These are phyloP conservation scores for Rhizomucor pusillus DNA, from an alignment of 371 early-diverging fungal genomes.

Conservation along the genomic window DNA sequence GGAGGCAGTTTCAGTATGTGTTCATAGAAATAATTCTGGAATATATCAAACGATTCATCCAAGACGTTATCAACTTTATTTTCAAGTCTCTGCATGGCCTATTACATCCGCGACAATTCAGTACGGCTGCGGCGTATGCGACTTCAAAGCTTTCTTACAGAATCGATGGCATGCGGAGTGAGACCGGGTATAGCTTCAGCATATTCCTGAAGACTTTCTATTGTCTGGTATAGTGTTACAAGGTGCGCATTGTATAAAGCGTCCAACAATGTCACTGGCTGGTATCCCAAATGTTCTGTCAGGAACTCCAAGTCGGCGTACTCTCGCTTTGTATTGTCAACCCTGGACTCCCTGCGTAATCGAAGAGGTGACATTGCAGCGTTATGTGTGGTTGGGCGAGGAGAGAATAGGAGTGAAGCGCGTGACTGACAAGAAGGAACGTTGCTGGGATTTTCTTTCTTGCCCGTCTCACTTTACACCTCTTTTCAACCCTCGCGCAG, in stretches of 20 bases:
- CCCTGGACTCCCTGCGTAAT: conserved; percentile 1
- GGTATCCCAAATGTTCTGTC: conserved; percentile 14
- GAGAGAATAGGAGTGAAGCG: neutral
- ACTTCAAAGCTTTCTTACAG: too few relatives aligned
- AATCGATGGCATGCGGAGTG: too few relatives aligned
- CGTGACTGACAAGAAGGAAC: neutral
- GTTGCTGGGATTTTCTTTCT: too few relatives aligned
- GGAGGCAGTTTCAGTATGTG: conserved; percentile 9
- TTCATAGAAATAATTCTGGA: conserved; percentile 16
- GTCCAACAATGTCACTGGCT: conserved; percentile 9
- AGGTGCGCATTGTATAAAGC: conserved; percentile 15
- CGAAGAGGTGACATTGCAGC: neutral
- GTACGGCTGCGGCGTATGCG: too few relatives aligned
- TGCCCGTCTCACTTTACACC: neutral
- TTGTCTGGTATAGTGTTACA: too few relatives aligned
- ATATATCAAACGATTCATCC: conserved; percentile 14
- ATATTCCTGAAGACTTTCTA: too few relatives aligned
- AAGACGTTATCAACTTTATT: conserved; percentile 9
- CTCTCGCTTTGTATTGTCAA: neutral
- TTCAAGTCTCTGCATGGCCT: conserved; percentile 4
- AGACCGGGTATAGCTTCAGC: too few relatives aligned
- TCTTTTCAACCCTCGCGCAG: neutral
- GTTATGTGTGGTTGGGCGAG: neutral
- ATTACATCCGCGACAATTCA: too few relatives aligned
- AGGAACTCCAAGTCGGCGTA: conserved; percentile 15